phyloP scores from a whole-genome alignment of 2,329 filamentous ascomycete species.

The Teratosphaeria gauchensis region DNA sequence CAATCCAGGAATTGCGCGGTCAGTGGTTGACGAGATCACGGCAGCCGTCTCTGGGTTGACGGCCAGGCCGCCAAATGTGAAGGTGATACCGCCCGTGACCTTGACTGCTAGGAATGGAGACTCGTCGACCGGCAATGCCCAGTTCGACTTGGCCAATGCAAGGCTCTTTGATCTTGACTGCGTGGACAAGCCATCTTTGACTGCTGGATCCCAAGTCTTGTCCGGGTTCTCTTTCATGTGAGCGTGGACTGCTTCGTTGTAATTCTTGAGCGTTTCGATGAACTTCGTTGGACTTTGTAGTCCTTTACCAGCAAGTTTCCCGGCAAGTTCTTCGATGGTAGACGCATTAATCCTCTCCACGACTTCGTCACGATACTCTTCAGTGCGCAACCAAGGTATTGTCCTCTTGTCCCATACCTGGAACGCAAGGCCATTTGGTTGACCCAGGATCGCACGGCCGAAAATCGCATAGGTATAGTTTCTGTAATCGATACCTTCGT shows the following conservation, averaged over 20 bases:
- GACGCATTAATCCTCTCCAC: constrained; percentile 44
- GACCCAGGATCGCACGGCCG: constrained; percentile 50
- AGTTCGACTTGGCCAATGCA: constrained; percentile 52
- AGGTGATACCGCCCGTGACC: constrained; percentile 57
- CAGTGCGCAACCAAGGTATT: constrained; percentile 44
- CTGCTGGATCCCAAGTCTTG: constrained; percentile 47
- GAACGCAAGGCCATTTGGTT: constrained; percentile 50
- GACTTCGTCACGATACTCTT: constrained; percentile 53
- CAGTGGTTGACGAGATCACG: constrained; percentile 38
- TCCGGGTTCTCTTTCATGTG: constrained; percentile 37
- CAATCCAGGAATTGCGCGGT: constrained; percentile 43
- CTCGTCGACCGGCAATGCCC: constrained; percentile 50
- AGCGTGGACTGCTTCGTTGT: constrained; percentile 48
- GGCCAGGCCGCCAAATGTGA: constrained; percentile 57
- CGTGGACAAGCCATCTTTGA: constrained; percentile 54
- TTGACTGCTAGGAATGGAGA: constrained; percentile 54
- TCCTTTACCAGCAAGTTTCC: constrained; percentile 38
- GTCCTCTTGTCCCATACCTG: constrained; percentile 53
- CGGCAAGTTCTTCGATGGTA: constrained; percentile 47
- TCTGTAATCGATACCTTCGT: constrained; percentile 55
- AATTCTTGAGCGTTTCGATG: constrained; percentile 43
- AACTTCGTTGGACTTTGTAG: constrained; percentile 40
- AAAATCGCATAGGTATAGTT: constrained; percentile 62
- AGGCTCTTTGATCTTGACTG: constrained; percentile 40
- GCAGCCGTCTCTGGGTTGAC: constrained; percentile 46